A percentile compares a stretch with the other conserved stretches of the same genome.
These are phyloP conservation scores for Suhomyces kilbournensis DNA, from an alignment of 805 yeast species.

Conservation along the genomic window DNA sequence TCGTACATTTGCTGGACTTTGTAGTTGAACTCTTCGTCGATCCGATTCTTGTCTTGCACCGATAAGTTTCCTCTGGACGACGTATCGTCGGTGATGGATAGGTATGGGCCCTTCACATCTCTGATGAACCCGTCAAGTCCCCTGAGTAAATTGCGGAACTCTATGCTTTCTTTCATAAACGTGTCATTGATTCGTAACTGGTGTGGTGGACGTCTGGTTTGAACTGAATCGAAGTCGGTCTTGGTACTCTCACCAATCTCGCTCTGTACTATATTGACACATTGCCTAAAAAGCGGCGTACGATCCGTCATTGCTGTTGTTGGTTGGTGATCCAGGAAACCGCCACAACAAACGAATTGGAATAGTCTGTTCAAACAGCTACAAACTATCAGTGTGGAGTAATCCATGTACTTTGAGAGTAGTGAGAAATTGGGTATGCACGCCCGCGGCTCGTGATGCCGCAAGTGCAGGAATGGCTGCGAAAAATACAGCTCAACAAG, in stretches of 20 bases:
- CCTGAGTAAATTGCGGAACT: conserved; percentile 30
- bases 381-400: neutral
- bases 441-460: neutral
- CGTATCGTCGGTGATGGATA: conserved; percentile 20
- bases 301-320: conserved; percentile 41
- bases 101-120: conserved; percentile 33
- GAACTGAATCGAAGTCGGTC: conserved; percentile 6
- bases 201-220: conserved; percentile 5
- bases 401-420: neutral
- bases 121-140: conserved; percentile 31
- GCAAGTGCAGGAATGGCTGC: neutral
- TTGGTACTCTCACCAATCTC: conserved; percentile 19
- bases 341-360: neutral
- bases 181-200: conserved; percentile 30
- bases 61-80: conserved; percentile 23
- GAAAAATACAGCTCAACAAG: too few relatives aligned
- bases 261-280: conserved; percentile 42
- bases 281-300: conserved; percentile 47
- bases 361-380: too few relatives aligned
- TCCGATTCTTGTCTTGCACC: conserved; percentile 49
- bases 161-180: conserved; percentile 38
- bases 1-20: conserved; percentile 52
- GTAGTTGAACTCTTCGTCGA: conserved; percentile 53
- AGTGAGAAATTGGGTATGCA: neutral
- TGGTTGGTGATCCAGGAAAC: neutral